Conservation (phyloP, 169 alveolate genomes). For the Plasmodium cynomolgi region DNA sequence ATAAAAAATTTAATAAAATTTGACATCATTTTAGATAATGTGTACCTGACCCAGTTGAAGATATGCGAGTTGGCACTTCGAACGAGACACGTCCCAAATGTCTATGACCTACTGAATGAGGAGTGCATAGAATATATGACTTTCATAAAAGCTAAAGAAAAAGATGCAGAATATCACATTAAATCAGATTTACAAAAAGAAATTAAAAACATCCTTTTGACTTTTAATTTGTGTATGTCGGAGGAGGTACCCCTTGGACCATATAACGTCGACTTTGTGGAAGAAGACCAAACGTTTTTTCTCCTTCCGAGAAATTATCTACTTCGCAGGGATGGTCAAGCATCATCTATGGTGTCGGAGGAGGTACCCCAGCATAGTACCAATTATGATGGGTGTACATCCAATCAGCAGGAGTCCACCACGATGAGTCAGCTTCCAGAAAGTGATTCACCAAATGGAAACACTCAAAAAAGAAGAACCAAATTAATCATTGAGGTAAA, state of each 20-base stretch:
- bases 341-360: not conserved
- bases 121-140: constrained; percentile 49
- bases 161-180: constrained; percentile 24
- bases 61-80: constrained; percentile 57
- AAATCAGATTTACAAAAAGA: constrained; percentile 51
- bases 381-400: not conserved
- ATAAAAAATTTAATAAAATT: constrained; percentile 59
- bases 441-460: not conserved
- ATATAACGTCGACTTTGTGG: constrained; percentile 47
- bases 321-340: not conserved
- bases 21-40: constrained; percentile 52
- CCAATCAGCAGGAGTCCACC: not conserved
- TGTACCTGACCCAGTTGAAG: constrained; percentile 53
- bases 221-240: constrained; percentile 18
- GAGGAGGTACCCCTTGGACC: constrained; percentile 69
- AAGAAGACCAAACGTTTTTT: constrained; percentile 23
- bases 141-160: constrained; percentile 32
- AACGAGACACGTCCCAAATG: constrained; percentile 69
- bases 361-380: not conserved
- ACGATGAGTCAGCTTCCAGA: not conserved
- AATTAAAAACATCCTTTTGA: constrained; percentile 21
- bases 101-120: constrained; percentile 6
- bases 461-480: not conserved
- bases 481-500: constrained; percentile 88
- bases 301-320: not conserved